Evolutionary conservation across 106 monocot species (phyloP).

Genomic region (Dendrobium officinale): DNA sequence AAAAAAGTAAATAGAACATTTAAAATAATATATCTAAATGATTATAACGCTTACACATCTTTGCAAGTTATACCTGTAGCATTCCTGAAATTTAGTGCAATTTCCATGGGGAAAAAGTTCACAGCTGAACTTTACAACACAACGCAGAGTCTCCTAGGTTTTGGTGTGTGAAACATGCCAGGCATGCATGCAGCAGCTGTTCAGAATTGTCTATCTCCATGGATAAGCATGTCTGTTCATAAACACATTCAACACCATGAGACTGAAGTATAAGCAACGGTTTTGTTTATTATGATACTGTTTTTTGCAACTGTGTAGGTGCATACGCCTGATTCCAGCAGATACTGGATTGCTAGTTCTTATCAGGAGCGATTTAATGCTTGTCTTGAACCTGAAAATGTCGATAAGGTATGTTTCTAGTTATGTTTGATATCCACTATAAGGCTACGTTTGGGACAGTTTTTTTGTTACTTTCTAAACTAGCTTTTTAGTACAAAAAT

Average conservation of each 20-base stretch:
- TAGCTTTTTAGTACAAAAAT: too few relatives aligned
- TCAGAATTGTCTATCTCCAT: not conserved
- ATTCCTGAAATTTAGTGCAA: too few relatives aligned
- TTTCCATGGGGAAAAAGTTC: too few relatives aligned
- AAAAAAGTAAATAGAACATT: too few relatives aligned
- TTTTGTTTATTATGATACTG: not conserved
- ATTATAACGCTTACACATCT: too few relatives aligned
- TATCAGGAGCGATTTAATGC: slow-evolving; percentile 60
- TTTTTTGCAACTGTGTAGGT: slow-evolving; percentile 33
- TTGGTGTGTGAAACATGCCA: not conserved
- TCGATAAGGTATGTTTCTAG: slow-evolving; percentile 68
- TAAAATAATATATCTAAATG: too few relatives aligned
- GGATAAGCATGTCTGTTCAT: not conserved
- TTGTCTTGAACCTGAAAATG: slow-evolving; percentile 93
- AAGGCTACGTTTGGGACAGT: too few relatives aligned
- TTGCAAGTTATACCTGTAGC: too few relatives aligned
- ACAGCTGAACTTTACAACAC: too few relatives aligned
- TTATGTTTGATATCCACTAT: not conserved
- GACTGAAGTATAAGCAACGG: not conserved
- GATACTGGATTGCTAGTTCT: slow-evolving; percentile 93
- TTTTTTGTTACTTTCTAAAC: too few relatives aligned
- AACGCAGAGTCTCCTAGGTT: too few relatives aligned
- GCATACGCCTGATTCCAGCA: slow-evolving; percentile 97
- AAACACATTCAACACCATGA: not conserved
- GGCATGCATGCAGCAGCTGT: not conserved